Evolutionary conservation across 176 grass and related monocot genomes (phyloP).

Genomic region (Tillandsia fasciculata): DNA sequence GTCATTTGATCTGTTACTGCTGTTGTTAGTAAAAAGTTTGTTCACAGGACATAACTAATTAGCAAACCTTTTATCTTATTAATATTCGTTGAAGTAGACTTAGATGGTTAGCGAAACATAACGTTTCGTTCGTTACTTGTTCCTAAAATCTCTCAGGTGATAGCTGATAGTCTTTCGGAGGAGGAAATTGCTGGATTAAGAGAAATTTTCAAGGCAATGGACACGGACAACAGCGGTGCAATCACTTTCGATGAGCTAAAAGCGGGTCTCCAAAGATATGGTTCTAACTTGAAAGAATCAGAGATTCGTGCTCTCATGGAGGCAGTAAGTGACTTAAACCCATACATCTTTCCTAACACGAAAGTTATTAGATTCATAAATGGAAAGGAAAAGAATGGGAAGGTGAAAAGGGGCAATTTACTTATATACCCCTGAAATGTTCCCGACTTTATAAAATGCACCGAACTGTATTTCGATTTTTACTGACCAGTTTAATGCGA

Average conservation of each 20-base stretch:
- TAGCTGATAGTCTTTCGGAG: constrained; percentile 41
- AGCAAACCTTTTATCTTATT: no score
- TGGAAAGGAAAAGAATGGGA: background rate
- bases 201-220: constrained; percentile 74
- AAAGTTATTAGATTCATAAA: background rate
- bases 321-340: constrained; percentile 18
- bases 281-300: constrained; percentile 41
- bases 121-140: background rate
- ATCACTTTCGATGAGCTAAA: constrained; percentile 72
- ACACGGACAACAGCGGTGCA: constrained; percentile 47
- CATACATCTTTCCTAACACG: background rate
- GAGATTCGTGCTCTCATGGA: constrained; percentile 59
- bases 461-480: background rate
- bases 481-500: constrained; percentile 1
- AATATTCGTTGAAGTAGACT: no score
- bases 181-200: constrained; percentile 60
- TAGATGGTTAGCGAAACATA: no score
- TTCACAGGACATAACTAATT: no score
- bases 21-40: no score
- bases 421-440: no score
- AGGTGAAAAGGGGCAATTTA: no score
- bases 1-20: no score
- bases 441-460: background rate
- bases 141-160: constrained; percentile 15
- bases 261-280: constrained; percentile 34